Conservation (phyloP, 495 filamentous ascomycete genomes). For the Aspergillus bridgeri region DNA sequence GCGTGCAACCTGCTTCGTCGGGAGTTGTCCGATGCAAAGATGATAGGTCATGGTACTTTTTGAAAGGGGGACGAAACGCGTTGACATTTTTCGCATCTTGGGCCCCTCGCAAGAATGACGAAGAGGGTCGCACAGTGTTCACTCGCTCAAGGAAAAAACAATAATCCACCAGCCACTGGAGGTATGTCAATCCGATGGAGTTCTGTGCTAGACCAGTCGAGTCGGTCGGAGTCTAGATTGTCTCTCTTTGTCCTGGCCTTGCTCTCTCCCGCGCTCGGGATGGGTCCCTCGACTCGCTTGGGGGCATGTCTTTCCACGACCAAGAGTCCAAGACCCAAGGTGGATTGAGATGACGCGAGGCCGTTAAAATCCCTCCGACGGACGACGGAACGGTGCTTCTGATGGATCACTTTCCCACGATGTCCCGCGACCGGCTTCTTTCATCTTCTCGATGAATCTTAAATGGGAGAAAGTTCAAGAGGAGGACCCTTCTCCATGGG, state of each 20-base stretch:
- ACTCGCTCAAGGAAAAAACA: not conserved
- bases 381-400: slow-evolving; percentile 3
- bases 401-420: slow-evolving; percentile 1
- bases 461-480: not conserved
- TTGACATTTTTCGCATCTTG: not conserved
- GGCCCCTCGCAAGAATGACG: slow-evolving; percentile 9
- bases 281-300: not conserved
- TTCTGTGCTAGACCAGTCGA: slow-evolving; percentile 22
- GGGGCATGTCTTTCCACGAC: not conserved
- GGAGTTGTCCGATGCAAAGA: slow-evolving; percentile 5
- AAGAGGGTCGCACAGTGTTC: slow-evolving; percentile 7
- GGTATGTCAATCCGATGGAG: slow-evolving; percentile 11
- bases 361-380: slow-evolving; percentile 3
- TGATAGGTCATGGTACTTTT: slow-evolving; percentile 17
- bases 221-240: slow-evolving; percentile 27
- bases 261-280: not conserved
- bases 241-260: slow-evolving; percentile 4
- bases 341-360: slow-evolving; percentile 2
- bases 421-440: too few species aligned
- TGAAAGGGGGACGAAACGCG: not conserved
- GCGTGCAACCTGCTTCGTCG: not conserved
- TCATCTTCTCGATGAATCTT: not conserved
- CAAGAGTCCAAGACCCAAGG: not conserved
- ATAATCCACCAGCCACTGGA: slow-evolving; percentile 13
- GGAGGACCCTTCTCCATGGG: not conserved